phyloP scores from a whole-genome alignment of 2,329 filamentous ascomycete species.

The Grosmannia penicillata region DNA sequence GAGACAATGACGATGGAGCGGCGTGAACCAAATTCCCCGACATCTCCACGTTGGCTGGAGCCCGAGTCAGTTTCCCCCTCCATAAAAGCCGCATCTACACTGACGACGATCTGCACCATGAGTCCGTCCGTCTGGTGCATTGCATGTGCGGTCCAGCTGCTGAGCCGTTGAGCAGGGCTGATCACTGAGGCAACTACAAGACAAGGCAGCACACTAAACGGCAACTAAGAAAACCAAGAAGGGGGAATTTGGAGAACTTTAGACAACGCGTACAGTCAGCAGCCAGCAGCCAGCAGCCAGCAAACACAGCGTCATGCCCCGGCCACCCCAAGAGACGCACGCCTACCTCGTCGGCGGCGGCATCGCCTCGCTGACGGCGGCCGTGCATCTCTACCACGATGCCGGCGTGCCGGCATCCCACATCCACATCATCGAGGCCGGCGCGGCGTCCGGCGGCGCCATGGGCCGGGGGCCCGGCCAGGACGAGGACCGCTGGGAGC shows the following conservation, averaged over 20 bases:
- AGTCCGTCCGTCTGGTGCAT: too few species aligned
- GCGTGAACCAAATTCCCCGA: too few species aligned
- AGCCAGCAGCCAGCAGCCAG: too few species aligned
- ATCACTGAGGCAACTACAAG: too few species aligned
- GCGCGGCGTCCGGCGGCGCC: slow-evolving; percentile 11
- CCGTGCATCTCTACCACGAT: slow-evolving; percentile 16
- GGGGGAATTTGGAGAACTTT: background rate
- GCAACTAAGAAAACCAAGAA: background rate
- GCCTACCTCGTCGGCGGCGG: slow-evolving; percentile 17
- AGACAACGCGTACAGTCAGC: too few species aligned
- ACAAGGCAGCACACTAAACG: background rate
- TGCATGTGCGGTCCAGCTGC: too few species aligned
- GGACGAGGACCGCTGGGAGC: slow-evolving; percentile 8
- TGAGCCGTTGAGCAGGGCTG: too few species aligned
- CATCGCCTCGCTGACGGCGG: slow-evolving; percentile 16
- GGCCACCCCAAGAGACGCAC: slow-evolving; percentile 11
- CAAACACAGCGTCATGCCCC: background rate
- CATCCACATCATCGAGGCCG: slow-evolving; percentile 16
- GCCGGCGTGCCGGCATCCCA: slow-evolving; percentile 14
- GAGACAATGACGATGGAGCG: too few species aligned
- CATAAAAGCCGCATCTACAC: too few species aligned
- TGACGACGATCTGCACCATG: too few species aligned
- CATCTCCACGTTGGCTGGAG: too few species aligned
- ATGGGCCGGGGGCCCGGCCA: slow-evolving; percentile 9
- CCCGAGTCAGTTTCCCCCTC: too few species aligned